Conservation (phyloP, 2,329 filamentous ascomycete genomes). For the Shiraia bambusicola region DNA sequence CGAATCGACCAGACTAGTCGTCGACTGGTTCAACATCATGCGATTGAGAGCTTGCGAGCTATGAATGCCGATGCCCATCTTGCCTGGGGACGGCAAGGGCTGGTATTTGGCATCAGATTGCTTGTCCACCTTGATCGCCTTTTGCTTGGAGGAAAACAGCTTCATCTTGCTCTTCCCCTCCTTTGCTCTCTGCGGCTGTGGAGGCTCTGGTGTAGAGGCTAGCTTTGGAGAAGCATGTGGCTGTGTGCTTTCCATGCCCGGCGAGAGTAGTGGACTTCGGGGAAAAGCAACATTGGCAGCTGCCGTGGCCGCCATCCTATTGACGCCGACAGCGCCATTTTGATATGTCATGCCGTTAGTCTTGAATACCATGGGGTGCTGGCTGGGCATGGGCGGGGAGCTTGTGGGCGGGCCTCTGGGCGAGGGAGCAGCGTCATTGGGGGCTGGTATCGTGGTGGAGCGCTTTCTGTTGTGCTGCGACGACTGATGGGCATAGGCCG, state of each 20-base stretch:
- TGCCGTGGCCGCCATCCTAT: conserved; percentile 66
- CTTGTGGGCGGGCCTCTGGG: conserved; percentile 53
- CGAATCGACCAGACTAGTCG: conserved; percentile 67
- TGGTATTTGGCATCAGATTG: conserved; percentile 61
- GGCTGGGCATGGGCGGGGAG: conserved; percentile 54
- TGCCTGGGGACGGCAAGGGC: conserved; percentile 66
- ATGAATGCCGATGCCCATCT: conserved; percentile 64
- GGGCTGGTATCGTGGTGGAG: conserved; percentile 71
- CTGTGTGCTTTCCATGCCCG: conserved; percentile 34
- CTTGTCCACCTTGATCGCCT: conserved; percentile 72
- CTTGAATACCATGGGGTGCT: conserved; percentile 42
- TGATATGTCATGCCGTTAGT: conserved; percentile 53
- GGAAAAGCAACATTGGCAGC: conserved; percentile 75
- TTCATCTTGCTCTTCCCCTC: conserved; percentile 76
- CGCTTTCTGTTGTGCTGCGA: conserved; percentile 61
- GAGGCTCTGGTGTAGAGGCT: conserved; percentile 22
- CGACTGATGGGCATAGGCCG: conserved; percentile 69
- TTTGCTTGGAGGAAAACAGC: conserved; percentile 71
- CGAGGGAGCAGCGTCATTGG: conserved; percentile 35
- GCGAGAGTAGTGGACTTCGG: conserved; percentile 56
- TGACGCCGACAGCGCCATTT: conserved; percentile 62
- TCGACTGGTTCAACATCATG: conserved; percentile 64
- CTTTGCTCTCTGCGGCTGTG: conserved; percentile 64
- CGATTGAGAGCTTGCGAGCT: conserved; percentile 67
- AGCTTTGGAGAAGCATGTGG: conserved; percentile 38